Conservation (phyloP, 2,329 filamentous ascomycete species). For the Xylogone sp. region DNA sequence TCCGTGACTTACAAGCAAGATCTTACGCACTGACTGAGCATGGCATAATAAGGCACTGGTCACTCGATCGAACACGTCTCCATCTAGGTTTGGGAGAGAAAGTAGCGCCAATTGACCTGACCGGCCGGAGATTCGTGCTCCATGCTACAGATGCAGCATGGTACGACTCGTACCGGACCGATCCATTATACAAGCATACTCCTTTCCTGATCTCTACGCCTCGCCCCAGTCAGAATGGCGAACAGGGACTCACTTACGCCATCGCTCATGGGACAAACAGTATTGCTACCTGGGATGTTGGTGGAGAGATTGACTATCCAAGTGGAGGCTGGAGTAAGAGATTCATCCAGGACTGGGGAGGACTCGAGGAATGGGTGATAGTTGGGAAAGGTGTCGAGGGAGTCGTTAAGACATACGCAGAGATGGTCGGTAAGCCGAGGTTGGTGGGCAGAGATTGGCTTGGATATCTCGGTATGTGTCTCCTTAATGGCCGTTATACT, state of each 20-base stretch:
- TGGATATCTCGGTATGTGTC: background rate
- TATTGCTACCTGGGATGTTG: background rate
- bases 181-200: background rate
- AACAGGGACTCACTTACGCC: background rate
- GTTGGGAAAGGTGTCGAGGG: background rate
- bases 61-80: background rate
- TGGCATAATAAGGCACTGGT: background rate
- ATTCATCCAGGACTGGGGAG: background rate
- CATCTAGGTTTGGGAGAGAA: background rate
- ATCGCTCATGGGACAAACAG: background rate
- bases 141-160: background rate
- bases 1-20: background rate
- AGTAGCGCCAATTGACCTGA: background rate
- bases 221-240: background rate
- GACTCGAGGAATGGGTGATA: background rate
- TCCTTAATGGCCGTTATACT: background rate
- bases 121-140: background rate
- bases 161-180: background rate
- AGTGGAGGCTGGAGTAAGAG: background rate
- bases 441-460: background rate
- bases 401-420: background rate
- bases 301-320: background rate
- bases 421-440: background rate
- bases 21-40: background rate
- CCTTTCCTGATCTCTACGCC: background rate